phyloP scores from a whole-genome alignment of 2,329 filamentous ascomycete species.

The Tympanopsis confertula region DNA sequence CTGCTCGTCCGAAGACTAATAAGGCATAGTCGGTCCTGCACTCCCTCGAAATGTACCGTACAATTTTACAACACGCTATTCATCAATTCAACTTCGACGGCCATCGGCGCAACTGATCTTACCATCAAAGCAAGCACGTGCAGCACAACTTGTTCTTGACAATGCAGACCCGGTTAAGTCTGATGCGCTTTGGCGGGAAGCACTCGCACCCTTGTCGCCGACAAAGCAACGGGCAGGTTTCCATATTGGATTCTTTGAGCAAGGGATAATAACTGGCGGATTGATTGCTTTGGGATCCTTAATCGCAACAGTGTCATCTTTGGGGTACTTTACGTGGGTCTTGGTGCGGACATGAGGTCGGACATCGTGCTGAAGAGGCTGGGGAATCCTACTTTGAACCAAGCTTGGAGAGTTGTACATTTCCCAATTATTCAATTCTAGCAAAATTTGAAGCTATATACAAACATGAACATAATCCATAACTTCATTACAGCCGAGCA shows the following conservation, averaged over 20 bases:
- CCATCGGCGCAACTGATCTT: background rate
- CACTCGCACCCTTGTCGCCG: slow-evolving; percentile 15
- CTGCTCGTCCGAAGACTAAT: slow-evolving; percentile 23
- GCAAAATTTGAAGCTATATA: too few species aligned
- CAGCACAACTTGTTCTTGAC: slow-evolving; percentile 20
- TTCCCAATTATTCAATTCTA: too few species aligned
- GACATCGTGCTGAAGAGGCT: too few species aligned
- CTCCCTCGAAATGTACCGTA: background rate
- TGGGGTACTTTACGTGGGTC: slow-evolving; percentile 13
- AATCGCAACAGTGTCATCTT: slow-evolving; percentile 14
- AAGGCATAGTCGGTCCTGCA: slow-evolving; percentile 11
- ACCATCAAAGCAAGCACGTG: background rate
- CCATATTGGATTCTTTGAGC: slow-evolving; percentile 33
- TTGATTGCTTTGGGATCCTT: background rate
- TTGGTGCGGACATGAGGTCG: too few species aligned
- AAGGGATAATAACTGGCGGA: slow-evolving; percentile 26
- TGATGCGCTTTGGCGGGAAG: slow-evolving; percentile 6
- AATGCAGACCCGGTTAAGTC: slow-evolving; percentile 7
- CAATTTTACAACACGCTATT: background rate
- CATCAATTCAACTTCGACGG: background rate
- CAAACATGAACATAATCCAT: too few species aligned
- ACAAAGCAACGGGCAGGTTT: slow-evolving; percentile 18
- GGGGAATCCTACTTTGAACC: too few species aligned
- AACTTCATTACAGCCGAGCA: too few species aligned
- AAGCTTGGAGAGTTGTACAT: too few species aligned